These are phyloP conservation scores for Cenchrus americanus DNA, from an alignment of 176 grass and related monocot species.

Conservation along the genomic window DNA sequence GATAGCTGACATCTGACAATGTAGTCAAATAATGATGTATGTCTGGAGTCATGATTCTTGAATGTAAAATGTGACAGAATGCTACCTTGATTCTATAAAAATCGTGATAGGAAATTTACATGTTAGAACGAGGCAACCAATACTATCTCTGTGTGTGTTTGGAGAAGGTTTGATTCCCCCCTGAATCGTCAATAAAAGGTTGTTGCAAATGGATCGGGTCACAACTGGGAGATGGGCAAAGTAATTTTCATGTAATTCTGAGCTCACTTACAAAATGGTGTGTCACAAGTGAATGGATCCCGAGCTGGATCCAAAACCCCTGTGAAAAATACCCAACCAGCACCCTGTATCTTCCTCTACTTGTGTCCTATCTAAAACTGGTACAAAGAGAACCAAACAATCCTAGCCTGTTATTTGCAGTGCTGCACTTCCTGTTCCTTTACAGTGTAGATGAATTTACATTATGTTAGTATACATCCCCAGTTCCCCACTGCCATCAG, in stretches of 20 bases:
- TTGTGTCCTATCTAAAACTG: slow-evolving; percentile 22
- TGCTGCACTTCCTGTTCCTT: slow-evolving; percentile 12
- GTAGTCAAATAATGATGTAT: slow-evolving; percentile 18
- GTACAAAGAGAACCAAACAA: slow-evolving; percentile 12
- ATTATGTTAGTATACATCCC: slow-evolving; percentile 52
- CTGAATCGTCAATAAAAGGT: not conserved
- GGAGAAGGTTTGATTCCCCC: not conserved
- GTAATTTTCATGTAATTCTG: not conserved
- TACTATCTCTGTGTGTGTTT: too few species aligned
- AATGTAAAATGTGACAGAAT: not conserved
- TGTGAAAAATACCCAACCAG: not conserved
- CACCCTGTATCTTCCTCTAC: not conserved
- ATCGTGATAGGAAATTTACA: slow-evolving; percentile 20
- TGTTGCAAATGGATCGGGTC: not conserved
- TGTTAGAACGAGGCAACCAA: slow-evolving; percentile 8
- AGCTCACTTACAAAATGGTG: slow-evolving; percentile 27
- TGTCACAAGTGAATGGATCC: not conserved
- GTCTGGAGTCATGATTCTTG: not conserved
- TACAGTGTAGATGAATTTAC: slow-evolving; percentile 41
- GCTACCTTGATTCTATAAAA: slow-evolving; percentile 6
- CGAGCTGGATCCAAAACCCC: not conserved
- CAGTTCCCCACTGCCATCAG: not conserved
- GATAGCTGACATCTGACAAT: not conserved
- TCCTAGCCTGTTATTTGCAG: slow-evolving; percentile 3
- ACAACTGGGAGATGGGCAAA: not conserved